Base-by-base conservation (phyloP, 2,329 filamentous ascomycete genomes). In the Colletotrichum coccodes region DNA sequence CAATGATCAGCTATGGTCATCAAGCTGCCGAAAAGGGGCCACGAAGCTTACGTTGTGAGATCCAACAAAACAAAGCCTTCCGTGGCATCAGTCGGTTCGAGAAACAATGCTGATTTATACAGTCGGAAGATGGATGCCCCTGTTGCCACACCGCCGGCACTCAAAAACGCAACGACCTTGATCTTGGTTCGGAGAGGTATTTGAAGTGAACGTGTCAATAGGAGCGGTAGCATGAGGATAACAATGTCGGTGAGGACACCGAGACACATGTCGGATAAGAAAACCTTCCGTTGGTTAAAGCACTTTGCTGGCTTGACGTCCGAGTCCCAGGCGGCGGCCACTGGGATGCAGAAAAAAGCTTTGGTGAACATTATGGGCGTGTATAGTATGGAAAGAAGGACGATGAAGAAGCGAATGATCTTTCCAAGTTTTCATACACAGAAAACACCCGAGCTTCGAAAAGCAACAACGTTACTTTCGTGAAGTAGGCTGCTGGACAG, bases 191-290 rank as follows among this genome's bases (percentile, higher is more conserved):
- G 50, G 26, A 71, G 30, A 0, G 74, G 67, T 50, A 77, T 70
- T 11, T 73, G 72, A 23, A 80, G 70, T 0, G 70, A 72, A 72
- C 73, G 77, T 1, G 73, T 75, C 63, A 80, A 60, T 0, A 75
- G 72, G 3, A 79, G 68, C 6, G 79, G 79, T 2, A 81, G 56
- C 9, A 79, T 12, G 14, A 80, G 72, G 18, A 80, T 77, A 26
- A 77, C 72, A 8, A 76, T 61, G 68, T 80, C 78, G 21, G 75
- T 78, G 12, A 79, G 21, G 16, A 77, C 72, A 34, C 74, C 76
- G 14, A 79, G 59, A 14, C 74, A 71, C 3, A 76, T 74, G 47
- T 80, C 79, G 6, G 74, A 71, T 7, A 76, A 71, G 59, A 80
- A 81, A 2, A 81, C 47, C 36, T 73, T 73, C 4, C 71, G 60